Percentiles rank a stretch among this genome's conserved stretches.
Evolutionary conservation across 352 stramenopile species (phyloP).

Genomic region (Pythium sp.): DNA sequence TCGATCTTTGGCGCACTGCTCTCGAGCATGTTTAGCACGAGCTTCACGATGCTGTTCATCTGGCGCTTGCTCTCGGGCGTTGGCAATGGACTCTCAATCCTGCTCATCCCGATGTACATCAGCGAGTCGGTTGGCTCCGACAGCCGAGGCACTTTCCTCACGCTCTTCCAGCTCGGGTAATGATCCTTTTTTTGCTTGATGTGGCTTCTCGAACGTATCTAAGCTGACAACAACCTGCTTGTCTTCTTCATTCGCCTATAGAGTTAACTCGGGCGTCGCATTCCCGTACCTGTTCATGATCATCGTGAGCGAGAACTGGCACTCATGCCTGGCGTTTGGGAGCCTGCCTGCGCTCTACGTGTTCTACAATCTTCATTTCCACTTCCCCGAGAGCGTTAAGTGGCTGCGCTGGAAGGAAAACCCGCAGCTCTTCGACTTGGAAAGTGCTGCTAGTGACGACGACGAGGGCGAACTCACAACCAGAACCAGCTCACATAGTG

Average conservation of each 20-base stretch:
- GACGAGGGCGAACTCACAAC: conserved; percentile 27
- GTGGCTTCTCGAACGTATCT: neutral
- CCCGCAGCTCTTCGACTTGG: conserved; percentile 41
- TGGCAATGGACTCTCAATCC: conserved; percentile 80
- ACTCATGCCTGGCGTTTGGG: conserved; percentile 67
- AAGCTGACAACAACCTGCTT: conserved; percentile 1
- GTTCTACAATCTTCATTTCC: conserved; percentile 68
- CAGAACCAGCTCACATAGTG: conserved; percentile 7
- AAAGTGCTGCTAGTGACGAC: conserved; percentile 28
- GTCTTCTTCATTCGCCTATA: conserved; percentile 12
- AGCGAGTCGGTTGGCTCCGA: conserved; percentile 73
- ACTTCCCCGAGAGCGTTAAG: conserved; percentile 78
- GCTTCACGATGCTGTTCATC: conserved; percentile 57
- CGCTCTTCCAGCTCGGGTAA: conserved; percentile 79
- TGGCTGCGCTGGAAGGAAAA: conserved; percentile 76
- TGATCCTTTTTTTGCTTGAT: neutral
- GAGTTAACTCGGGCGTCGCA: conserved; percentile 71
- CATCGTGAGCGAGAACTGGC: conserved; percentile 71
- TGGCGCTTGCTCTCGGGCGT: conserved; percentile 75
- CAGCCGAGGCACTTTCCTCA: conserved; percentile 65
- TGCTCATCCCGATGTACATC: conserved; percentile 89
- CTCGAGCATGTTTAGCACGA: conserved; percentile 48
- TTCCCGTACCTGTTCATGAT: conserved; percentile 85
- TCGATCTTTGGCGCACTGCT: conserved; percentile 67
- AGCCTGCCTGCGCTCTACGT: conserved; percentile 72